Evolutionary conservation across 2,329 filamentous ascomycete genomes (phyloP).

Genomic region (Neonectria magnoliae): DNA sequence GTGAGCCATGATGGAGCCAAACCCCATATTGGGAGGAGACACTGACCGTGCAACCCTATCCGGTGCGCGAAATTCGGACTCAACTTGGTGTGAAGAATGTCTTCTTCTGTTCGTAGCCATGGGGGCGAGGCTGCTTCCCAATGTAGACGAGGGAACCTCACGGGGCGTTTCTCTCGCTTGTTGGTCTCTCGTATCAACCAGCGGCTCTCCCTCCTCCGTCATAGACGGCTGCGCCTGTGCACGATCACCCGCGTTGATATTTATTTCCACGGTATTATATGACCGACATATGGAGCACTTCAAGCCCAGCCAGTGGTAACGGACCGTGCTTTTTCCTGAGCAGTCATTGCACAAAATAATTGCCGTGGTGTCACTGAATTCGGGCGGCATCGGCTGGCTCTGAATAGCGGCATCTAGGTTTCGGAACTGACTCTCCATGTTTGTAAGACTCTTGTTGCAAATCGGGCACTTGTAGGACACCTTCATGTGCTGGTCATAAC

Average conservation of each 20-base stretch:
- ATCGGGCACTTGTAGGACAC: conserved; percentile 96
- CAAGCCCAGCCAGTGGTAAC: conserved; percentile 93
- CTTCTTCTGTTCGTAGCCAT: conserved; percentile 46
- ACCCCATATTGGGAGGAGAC: conserved; percentile 49
- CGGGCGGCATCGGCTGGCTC: conserved; percentile 88
- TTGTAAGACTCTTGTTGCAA: conserved; percentile 94
- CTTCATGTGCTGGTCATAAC: conserved; percentile 88
- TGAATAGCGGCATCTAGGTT: conserved; percentile 89
- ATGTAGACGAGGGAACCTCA: conserved; percentile 25
- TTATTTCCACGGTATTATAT: conserved; percentile 75
- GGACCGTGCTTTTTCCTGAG: conserved; percentile 83
- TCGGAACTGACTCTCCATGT: conserved; percentile 96
- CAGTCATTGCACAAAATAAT: conserved; percentile 96
- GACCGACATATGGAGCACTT: conserved; percentile 82
- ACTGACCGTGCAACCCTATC: conserved; percentile 58
- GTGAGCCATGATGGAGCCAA: conserved; percentile 41
- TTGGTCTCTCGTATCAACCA: conserved; percentile 5
- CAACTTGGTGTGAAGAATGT: conserved; percentile 52
- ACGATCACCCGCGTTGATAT: conserved; percentile 61
- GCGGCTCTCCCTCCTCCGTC: conserved; percentile 36
- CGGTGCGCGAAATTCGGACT: conserved; percentile 46
- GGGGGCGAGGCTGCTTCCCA: conserved; percentile 27
- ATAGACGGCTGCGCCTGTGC: conserved; percentile 40
- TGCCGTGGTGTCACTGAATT: conserved; percentile 82
- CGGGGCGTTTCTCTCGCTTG: conserved; percentile 15